These are phyloP conservation scores for Rubia yunnanensis DNA, from an alignment of 257 asterid genomes.

Conservation along the genomic window DNA sequence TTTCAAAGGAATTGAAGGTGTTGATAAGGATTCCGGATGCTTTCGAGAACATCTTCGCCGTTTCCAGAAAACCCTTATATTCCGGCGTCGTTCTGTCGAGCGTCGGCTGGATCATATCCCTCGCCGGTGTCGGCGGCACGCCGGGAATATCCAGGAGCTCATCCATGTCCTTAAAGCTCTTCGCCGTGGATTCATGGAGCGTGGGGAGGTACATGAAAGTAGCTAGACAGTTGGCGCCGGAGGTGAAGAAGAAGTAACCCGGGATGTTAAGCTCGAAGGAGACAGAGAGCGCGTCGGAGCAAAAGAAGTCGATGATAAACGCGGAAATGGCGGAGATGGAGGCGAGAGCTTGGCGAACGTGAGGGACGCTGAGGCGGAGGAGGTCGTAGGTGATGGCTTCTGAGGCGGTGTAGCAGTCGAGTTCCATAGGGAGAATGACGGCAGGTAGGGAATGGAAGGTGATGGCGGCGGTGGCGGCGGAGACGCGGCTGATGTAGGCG, in stretches of 20 bases:
- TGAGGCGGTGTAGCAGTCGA: conserved; percentile 24
- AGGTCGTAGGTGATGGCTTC: conserved; percentile 36
- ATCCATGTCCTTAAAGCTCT: conserved; percentile 38
- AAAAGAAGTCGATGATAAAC: conserved; percentile 54
- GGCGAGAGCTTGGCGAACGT: conserved; percentile 37
- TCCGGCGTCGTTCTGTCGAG: conserved; percentile 23
- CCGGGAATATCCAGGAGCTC: conserved; percentile 31
- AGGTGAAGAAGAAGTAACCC: conserved; percentile 38
- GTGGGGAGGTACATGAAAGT: conserved; percentile 21
- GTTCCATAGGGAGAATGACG: conserved; percentile 21
- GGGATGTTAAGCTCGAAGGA: conserved; percentile 31
- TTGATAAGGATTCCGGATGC: conserved; percentile 39
- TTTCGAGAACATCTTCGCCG: background rate
- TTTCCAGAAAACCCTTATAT: conserved; percentile 24
- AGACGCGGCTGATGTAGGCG: conserved; percentile 35
- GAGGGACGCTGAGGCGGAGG: conserved; percentile 29
- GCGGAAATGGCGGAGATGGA: conserved; percentile 27
- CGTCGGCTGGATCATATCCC: conserved; percentile 28
- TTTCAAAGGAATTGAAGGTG: conserved; percentile 38
- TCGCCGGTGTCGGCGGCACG: conserved; percentile 31
- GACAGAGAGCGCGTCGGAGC: conserved; percentile 23
- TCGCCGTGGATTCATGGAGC: conserved; percentile 15
- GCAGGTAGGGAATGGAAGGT: conserved; percentile 47
- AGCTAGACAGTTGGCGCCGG: conserved; percentile 31
- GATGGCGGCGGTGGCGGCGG: conserved; percentile 47